phyloP scores from a whole-genome alignment of 352 stramenopile genomes.

The Phytophthora chlamydospora region DNA sequence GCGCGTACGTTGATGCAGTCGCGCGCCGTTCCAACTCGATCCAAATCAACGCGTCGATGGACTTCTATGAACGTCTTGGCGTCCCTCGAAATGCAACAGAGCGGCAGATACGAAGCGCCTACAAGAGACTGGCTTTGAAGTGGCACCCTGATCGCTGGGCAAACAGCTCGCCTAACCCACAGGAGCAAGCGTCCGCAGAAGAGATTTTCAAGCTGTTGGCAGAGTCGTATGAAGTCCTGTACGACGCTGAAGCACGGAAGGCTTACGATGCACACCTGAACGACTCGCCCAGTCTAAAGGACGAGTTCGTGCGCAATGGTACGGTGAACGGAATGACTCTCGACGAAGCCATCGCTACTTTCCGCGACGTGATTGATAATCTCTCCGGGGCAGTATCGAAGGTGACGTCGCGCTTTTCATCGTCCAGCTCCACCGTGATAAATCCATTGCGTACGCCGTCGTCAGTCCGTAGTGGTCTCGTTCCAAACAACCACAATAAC shows the following conservation, averaged over 20 bases:
- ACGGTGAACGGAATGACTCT: constrained; percentile 86
- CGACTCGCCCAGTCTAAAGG: constrained; percentile 52
- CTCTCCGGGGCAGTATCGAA: constrained; percentile 60
- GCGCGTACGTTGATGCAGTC: constrained; percentile 74
- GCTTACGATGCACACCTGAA: constrained; percentile 72
- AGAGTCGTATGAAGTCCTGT: constrained; percentile 85
- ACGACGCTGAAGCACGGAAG: constrained; percentile 61
- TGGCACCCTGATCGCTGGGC: constrained; percentile 89
- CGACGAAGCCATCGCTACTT: constrained; percentile 84
- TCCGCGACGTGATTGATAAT: constrained; percentile 78
- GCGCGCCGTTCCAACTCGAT: constrained; percentile 78
- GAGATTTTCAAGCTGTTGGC: constrained; percentile 86
- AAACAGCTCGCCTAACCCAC: constrained; percentile 40
- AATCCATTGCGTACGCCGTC: constrained; percentile 48
- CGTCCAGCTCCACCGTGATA: constrained; percentile 73
- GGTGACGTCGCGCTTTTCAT: constrained; percentile 67
- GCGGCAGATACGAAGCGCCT: constrained; percentile 73
- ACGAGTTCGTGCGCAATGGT: constrained; percentile 80
- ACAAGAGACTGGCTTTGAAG: constrained; percentile 80
- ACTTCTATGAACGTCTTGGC: constrained; percentile 86
- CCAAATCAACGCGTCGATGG: constrained; percentile 83
- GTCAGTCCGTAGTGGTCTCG: constrained; percentile 45
- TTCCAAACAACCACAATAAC: constrained; percentile 87
- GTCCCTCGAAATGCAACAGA: constrained; percentile 67
- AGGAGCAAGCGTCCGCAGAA: constrained; percentile 74